Base-by-base conservation (phyloP, 2,329 filamentous ascomycete species). In the Parasarocladium wereldwijsianum region DNA sequence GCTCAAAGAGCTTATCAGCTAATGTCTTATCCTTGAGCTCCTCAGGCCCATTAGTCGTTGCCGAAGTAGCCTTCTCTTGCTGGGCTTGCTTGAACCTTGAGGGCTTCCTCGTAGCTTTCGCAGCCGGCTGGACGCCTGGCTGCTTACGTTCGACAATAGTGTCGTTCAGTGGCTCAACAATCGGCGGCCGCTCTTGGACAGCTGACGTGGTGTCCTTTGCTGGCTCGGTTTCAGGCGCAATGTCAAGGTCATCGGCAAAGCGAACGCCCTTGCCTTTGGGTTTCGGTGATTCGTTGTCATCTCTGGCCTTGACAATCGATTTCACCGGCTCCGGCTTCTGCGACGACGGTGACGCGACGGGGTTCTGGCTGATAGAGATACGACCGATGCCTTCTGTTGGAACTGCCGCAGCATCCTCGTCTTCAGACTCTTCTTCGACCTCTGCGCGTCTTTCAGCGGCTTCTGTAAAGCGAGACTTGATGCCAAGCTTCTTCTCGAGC, bases 231-330 rank as follows among this genome's bases (percentile, higher is more conserved):
- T 50, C 55, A 3, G 50, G 50, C 27, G 79, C 76, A 37, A 92
- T 73, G 41, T 90, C 81, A 19, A 93, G 57, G 5, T 64, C 62
- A 19, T 75, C 58, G 3, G 84, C 76, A 51, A 93, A 93, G n/a
- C 77, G 71, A 16, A 93, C 85, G 11, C 70, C 76, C 55, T 90
- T 93, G 46, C 66, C 68, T 25, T 44, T 41, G 10, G 20, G 6
- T 15, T 30, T 19, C 10, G 43, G 36, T 8, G 22, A 19, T 3
- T 38, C 32, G 20, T 11, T 28, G n/a, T 33, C 23, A 16, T 42
- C 40, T 27, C 40, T 47, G 26, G 51, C 46, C 21, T 49, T 52
- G 17, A 54, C 38, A 21, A 37, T 51, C 12, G 53, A 54, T 27
- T 50, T 56, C 10, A 38, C 17, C 3, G 48, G 52, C 3, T 36